Percentiles rank a stretch among this genome's conserved stretches.
Evolutionary conservation across 2,329 filamentous ascomycete species (phyloP).

Genomic region (Colletotrichum sp.): DNA sequence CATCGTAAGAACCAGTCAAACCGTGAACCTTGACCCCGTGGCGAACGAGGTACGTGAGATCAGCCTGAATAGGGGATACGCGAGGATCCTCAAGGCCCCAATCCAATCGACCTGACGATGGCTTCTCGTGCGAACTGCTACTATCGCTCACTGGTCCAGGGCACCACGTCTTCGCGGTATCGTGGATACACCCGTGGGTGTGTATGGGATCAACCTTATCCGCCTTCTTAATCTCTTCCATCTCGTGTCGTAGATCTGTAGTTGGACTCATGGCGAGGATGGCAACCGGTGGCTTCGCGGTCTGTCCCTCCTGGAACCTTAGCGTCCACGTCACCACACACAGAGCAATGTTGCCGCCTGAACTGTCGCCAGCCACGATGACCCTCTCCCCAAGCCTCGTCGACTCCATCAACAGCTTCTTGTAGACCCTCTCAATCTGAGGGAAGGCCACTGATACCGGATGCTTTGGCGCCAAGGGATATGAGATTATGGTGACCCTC

Average conservation of each 20-base stretch:
- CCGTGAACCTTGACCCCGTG: conserved; percentile 54
- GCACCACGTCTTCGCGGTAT: conserved; percentile 29
- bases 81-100: conserved; percentile 41
- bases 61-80: conserved; percentile 53
- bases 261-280: conserved; percentile 48
- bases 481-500: conserved; percentile 52
- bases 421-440: conserved; percentile 49
- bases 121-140: background rate
- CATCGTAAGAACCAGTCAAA: conserved; percentile 55
- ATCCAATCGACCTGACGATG: background rate
- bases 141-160: background rate
- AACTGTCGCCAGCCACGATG: conserved; percentile 58
- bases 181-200: conserved; percentile 21
- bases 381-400: conserved; percentile 43
- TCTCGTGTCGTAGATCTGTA: conserved; percentile 35
- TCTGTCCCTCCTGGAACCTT: conserved; percentile 34
- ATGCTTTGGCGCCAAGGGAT: conserved; percentile 58
- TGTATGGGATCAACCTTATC: conserved; percentile 29
- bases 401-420: conserved; percentile 41
- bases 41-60: conserved; percentile 34
- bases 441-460: conserved; percentile 54
- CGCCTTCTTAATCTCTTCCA: conserved; percentile 18
- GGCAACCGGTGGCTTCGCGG: conserved; percentile 35
- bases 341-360: conserved; percentile 59
- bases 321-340: conserved; percentile 36